Percentiles rank a stretch among this genome's conserved stretches.
phyloP scores from a whole-genome alignment of 441 rosid genomes.

The Pelargonium australe region DNA sequence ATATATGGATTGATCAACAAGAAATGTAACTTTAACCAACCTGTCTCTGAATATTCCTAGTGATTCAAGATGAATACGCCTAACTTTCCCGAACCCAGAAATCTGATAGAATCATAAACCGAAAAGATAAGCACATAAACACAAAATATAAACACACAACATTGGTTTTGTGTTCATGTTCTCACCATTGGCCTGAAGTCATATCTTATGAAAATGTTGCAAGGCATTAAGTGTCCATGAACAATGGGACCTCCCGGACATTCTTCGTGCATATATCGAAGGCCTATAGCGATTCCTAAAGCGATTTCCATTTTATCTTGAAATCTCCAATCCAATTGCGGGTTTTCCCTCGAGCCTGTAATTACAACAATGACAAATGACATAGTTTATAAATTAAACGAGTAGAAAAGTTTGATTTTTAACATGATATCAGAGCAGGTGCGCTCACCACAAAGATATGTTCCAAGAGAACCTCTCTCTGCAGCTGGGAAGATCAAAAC shows the following conservation, averaged over 20 bases:
- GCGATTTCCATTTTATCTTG: slow-evolving; percentile 32
- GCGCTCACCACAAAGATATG: slow-evolving; percentile 23
- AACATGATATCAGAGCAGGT: neutral
- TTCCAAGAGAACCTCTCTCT: slow-evolving; percentile 18
- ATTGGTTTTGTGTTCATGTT: slow-evolving; percentile 14
- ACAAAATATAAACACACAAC: neutral
- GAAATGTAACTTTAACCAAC: slow-evolving; percentile 16
- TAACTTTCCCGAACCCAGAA: slow-evolving; percentile 31
- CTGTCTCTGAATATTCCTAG: slow-evolving; percentile 14
- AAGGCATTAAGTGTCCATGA: slow-evolving; percentile 26
- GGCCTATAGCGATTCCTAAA: slow-evolving; percentile 24
- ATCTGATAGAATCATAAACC: slow-evolving; percentile 22
- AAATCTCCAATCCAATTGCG: slow-evolving; percentile 21
- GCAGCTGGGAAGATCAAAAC: slow-evolving; percentile 25
- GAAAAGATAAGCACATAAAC: neutral
- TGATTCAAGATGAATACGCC: slow-evolving; percentile 26
- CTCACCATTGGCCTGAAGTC: slow-evolving; percentile 32
- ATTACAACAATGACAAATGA: neutral
- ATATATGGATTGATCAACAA: neutral
- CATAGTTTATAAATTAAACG: neutral
- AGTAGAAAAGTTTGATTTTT: neutral
- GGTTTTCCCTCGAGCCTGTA: slow-evolving; percentile 17
- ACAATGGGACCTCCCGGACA: slow-evolving; percentile 30
- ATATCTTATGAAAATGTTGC: slow-evolving; percentile 24
- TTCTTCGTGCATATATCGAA: slow-evolving; percentile 39